Base-by-base conservation (phyloP, 2,329 filamentous ascomycete genomes). In the Diplodia sapinea region DNA sequence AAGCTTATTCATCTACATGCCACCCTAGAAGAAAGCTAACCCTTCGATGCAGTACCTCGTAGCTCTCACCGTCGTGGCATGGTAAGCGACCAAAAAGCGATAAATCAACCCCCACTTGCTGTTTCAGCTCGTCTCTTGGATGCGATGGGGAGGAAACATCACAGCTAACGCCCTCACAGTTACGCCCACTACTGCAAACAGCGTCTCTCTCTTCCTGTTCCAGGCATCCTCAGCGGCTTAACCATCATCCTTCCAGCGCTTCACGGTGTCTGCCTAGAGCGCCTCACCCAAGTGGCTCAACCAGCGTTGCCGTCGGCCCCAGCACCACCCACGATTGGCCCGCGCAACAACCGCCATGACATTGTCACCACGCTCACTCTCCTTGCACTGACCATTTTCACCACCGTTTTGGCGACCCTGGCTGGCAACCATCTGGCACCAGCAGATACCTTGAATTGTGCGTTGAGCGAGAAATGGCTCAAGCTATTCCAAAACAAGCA, bases 391-490 rank as follows among this genome's bases (percentile, higher is more conserved):
- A 70, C 77, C 64, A 71, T 78, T 61, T 77, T 75, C 68, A 74
- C 77, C 62, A 75, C 76, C n/a, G 74, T 76, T 12, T 68, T 80
- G 13, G 78, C 77, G 1, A 79, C 79, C 0, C 71, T 80, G 0
- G 74, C 75, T 0, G 77, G 77, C 5, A 76, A 74, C 3, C 73
- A 78, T 63, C 68, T 79, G 29, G 69, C 71, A 2, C 66, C 57
- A 11, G 49, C 72, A 0, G 71, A 70, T 3, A 73, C 69, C 1
- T 70, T 79, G 5, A 68, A 77, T 8, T 90, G 88, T 73, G 76
- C 78, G 3, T 76, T 91, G 11, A 78, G 85, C 3, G 78, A 78
- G 1, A 73, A 73, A 40, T 91, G 89, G 89, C 76, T 79, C 70
- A 67, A 64, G 5, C 74, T 89, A 68, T 90, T 80, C 71, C 74